phyloP scores from a whole-genome alignment of 805 yeast species.

The Wickerhamiella kurtzmanii region DNA sequence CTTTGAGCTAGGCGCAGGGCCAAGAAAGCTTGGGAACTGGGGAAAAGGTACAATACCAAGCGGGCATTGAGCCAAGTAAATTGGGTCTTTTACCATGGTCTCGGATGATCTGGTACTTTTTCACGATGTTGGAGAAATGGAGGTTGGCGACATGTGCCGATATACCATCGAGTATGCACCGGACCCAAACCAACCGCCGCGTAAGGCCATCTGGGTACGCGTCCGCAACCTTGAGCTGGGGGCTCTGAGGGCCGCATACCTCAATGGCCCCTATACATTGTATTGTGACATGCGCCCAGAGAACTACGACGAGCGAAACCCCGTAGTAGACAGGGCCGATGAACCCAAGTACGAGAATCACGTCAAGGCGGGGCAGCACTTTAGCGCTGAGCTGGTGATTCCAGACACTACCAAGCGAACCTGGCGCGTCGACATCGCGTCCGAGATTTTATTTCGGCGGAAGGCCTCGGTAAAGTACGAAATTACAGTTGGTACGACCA shows the following conservation, averaged over 20 bases:
- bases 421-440: conserved; percentile 71
- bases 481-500: conserved; percentile 35
- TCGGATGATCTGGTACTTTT: conserved; percentile 9
- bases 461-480: conserved; percentile 57
- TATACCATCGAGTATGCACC: conserved; percentile 44
- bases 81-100: too few relatives aligned
- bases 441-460: conserved; percentile 65
- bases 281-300: conserved; percentile 69
- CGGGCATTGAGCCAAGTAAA: too few relatives aligned
- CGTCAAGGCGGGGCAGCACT: conserved; percentile 59
- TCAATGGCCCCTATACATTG: conserved; percentile 79
- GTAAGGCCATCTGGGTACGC: conserved; percentile 25
- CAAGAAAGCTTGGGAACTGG: too few relatives aligned
- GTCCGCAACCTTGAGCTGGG: conserved; percentile 61
- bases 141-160: conserved; percentile 45
- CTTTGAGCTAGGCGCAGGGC: too few relatives aligned
- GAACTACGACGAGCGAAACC: conserved; percentile 38
- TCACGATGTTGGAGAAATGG: conserved; percentile 12
- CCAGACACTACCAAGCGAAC: conserved; percentile 34
- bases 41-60: too few relatives aligned
- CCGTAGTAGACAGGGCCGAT: conserved; percentile 18
- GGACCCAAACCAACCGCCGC: conserved; percentile 2
- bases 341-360: conserved; percentile 35
- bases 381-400: conserved; percentile 40
- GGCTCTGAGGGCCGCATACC: conserved; percentile 64